A percentile compares a stretch with the other conserved stretches of the same genome.
phyloP scores from a whole-genome alignment of 2,329 filamentous ascomycete species.

The Basipetospora sp. region DNA sequence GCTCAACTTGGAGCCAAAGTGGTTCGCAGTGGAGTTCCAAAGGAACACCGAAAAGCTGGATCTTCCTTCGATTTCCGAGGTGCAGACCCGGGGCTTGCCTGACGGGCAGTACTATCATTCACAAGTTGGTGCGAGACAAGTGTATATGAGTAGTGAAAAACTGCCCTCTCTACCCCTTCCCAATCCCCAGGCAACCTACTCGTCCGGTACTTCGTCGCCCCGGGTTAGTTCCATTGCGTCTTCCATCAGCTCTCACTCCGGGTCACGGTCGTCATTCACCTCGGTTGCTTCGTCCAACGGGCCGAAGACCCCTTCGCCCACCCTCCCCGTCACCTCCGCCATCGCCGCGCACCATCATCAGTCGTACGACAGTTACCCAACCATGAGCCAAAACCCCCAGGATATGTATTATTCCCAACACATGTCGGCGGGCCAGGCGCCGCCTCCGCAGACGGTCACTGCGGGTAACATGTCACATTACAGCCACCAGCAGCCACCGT shows the following conservation, averaged over 20 bases:
- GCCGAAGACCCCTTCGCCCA: slow-evolving; percentile 66
- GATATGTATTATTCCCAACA: slow-evolving; percentile 80
- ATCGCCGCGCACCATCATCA: slow-evolving; percentile 24
- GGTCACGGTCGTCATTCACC: slow-evolving; percentile 40
- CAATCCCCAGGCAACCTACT: slow-evolving; percentile 53
- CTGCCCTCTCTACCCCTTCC: slow-evolving; percentile 57
- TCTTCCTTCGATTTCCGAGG: slow-evolving; percentile 73
- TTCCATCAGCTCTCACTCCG: slow-evolving; percentile 33
- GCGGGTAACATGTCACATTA: slow-evolving; percentile 63
- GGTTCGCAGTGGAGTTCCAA: not conserved
- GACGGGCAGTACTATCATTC: slow-evolving; percentile 46
- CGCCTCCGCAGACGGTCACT: slow-evolving; percentile 61
- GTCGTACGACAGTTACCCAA: slow-evolving; percentile 30
- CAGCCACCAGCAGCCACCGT: slow-evolving; percentile 59
- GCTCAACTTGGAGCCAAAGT: not conserved
- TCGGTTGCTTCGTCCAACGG: slow-evolving; percentile 44
- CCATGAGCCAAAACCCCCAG: slow-evolving; percentile 67
- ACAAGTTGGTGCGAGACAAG: slow-evolving; percentile 19
- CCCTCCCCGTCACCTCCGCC: slow-evolving; percentile 36
- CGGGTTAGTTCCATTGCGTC: slow-evolving; percentile 55
- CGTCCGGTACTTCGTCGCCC: slow-evolving; percentile 59
- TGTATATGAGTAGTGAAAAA: slow-evolving; percentile 55
- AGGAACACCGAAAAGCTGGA: slow-evolving; percentile 75
- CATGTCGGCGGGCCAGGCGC: slow-evolving; percentile 62
- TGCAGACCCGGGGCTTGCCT: slow-evolving; percentile 63